Percentiles rank a stretch among this genome's conserved stretches.
phyloP scores from a whole-genome alignment of 331 rosid species.

The Acacia pycnantha region DNA sequence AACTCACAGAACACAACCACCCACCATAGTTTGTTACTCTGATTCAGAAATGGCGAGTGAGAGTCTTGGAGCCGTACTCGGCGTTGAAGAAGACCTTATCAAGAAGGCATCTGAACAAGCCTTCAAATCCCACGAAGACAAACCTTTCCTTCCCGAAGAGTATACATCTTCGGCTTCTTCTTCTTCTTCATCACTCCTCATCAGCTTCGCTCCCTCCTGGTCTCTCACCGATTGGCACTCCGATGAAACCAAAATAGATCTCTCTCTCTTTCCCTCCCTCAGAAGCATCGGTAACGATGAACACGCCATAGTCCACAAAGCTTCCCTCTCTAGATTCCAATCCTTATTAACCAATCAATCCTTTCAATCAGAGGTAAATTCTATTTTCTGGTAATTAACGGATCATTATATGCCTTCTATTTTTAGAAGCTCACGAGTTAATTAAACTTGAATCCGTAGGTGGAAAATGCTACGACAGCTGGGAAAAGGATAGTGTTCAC shows the following conservation, averaged over 20 bases:
- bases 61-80: conserved; percentile 33
- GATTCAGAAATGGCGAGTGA: conserved; percentile 35
- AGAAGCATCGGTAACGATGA: conserved; percentile 67
- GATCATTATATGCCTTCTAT: neutral
- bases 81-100: conserved; percentile 39
- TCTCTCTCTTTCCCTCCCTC: conserved; percentile 44
- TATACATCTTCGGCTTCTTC: neutral
- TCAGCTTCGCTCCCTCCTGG: conserved; percentile 61
- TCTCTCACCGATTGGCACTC: conserved; percentile 35
- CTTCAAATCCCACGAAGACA: conserved; percentile 36
- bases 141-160: conserved; percentile 27
- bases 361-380: conserved; percentile 41
- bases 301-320: conserved; percentile 50
- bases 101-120: conserved; percentile 42
- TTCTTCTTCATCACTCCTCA: conserved; percentile 22
- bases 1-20: neutral
- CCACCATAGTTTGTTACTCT: neutral
- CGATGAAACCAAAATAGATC: conserved; percentile 31
- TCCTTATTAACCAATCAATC: conserved; percentile 1
- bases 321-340: conserved; percentile 46
- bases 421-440: neutral
- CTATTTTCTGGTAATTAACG: neutral
- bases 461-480: conserved; percentile 18
- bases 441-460: conserved; percentile 40
- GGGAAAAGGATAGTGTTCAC: conserved; percentile 55